Evolutionary conservation across 1,284 basidiomycete genomes (phyloP), one percentile per base, ranked within the genome.

Genomic region (Polyporus tsugae): DNA sequence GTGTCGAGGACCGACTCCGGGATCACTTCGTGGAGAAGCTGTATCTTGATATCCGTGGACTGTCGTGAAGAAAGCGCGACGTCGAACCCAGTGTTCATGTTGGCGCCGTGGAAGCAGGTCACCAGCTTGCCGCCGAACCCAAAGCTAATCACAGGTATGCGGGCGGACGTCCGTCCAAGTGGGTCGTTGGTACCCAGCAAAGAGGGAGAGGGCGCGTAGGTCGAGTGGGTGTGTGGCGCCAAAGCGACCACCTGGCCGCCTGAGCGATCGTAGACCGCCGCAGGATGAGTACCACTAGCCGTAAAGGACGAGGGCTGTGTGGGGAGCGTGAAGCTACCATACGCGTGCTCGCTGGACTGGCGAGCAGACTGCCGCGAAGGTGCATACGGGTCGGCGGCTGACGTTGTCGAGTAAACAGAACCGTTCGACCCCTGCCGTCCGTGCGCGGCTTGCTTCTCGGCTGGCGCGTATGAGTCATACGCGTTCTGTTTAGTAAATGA

Each of bases 51-150:
- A 57, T 89, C 88, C 1, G 92, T 89, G 55, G 90, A 87, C 73
- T 89, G 86, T 70, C 92, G 87, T 22, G 91, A 87, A 5, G 90
- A 87, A 39, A 95, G 83, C 0, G 93, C 91, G 52, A 93, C 89
- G 76, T 94, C 92, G 74, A 93, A 91, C 25, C 91, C 90, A 13
- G 90, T 91, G 75, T 86, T 90, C 74, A 92, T 79, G 29, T 86
- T 83, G 15, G 89, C 84, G 10, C 88, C 89, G 67, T 96, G 95
- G 83, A 97, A 97, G 77, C 93, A 95, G 7, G 93, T 92, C 13
- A 97, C 86, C 62, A 97, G 76, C 75, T 91, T 92, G 15, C 96
- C 96, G 36, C 95, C 95, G 76, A 96, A 96, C 0, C 96, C 96
- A 75, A 98, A 97, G 69, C 88, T 91, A 64, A 96, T 84, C 22